Evolutionary conservation across 805 yeast species (phyloP), one percentile per base, ranked within the genome.

Genomic region (Yarrowia alimentaria): DNA sequence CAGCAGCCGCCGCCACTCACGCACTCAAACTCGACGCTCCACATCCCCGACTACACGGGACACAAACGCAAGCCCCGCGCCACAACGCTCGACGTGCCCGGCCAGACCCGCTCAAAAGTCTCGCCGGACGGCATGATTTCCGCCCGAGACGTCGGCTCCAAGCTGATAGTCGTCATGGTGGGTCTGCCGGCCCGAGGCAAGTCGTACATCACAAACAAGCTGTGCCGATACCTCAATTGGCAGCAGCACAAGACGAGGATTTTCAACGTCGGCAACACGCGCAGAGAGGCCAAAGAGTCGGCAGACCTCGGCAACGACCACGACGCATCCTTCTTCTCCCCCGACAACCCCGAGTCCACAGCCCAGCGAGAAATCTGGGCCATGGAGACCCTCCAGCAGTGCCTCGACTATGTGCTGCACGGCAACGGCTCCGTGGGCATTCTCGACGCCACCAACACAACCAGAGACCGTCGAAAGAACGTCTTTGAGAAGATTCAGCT

Each of bases 111-210:
- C 42, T 81, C 90, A 1, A 80, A 85, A 55, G 77, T 78, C 3
- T 79, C 89, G 0, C 93, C 95, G 0, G 91, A 86, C 63, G 68
- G 70, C n/a, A 60, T 59, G 25, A 66, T 66, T 19, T 62, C 68
- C 22, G 61, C 63, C 26, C 55, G 70, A 47, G 96, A 88, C 61
- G 81, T 85, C 4, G 91, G 88, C 1, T 79, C 89, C 11, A 85
- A 88, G 62, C 74, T 91, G 49, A 95, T 91, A 12, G 87, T 91
- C 54, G 94, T 93, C 14, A 91, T 91, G 98, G 96, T 91, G 12
- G 99, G 99, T 1, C 60, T 72, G 37, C 98, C 98, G 0, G 97
- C 97, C 0, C 73, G 97, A 51, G 99, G 99, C 3, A 91, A 91
- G 65, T 85, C 95, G 1, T 93, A 90, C 64, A 80, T 91, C 56